Conservation (phyloP, 768 basidiomycete species). For the Erythrobasidium yunnanense region DNA sequence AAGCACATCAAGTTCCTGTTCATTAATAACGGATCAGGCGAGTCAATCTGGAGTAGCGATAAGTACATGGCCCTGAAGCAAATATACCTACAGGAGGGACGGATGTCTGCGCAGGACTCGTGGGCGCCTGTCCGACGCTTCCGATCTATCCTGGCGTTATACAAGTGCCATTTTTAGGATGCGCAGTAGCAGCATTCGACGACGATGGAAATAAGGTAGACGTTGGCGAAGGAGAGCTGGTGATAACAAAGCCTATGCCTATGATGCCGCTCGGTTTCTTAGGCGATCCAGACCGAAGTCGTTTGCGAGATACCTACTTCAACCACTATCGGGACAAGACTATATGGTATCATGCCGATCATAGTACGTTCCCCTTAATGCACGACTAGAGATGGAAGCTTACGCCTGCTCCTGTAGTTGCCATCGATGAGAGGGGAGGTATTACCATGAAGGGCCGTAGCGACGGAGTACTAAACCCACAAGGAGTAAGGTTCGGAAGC, state of each 20-base stretch:
- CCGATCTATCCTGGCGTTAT: slow-evolving; percentile 36
- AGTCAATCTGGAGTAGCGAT: neutral
- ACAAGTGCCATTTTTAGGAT: slow-evolving; percentile 32
- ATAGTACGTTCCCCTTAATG: neutral
- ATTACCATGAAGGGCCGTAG: slow-evolving; percentile 33
- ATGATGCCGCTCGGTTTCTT: slow-evolving; percentile 36
- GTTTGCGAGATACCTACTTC: slow-evolving; percentile 34
- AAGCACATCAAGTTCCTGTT: neutral
- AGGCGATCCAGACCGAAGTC: slow-evolving; percentile 28
- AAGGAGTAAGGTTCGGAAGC: slow-evolving; percentile 35
- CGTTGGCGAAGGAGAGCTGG: slow-evolving; percentile 34
- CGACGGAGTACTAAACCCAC: slow-evolving; percentile 33
- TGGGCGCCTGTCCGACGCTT: slow-evolving; percentile 27
- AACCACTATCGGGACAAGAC: slow-evolving; percentile 30
- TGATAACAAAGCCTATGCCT: slow-evolving; percentile 36
- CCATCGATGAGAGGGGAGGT: slow-evolving; percentile 19
- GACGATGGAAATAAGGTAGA: slow-evolving; percentile 33
- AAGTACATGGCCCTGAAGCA: neutral
- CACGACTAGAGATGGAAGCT: no score
- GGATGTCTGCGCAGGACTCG: slow-evolving; percentile 35
- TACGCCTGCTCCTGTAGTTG: neutral
- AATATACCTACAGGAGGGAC: slow-evolving; percentile 31
- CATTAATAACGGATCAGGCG: slow-evolving; percentile 33
- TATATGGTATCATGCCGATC: slow-evolving; percentile 36
- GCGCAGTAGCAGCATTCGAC: slow-evolving; percentile 33